phyloP scores from a whole-genome alignment of 2,329 filamentous ascomycete species.

The Trichophaea hybrida region DNA sequence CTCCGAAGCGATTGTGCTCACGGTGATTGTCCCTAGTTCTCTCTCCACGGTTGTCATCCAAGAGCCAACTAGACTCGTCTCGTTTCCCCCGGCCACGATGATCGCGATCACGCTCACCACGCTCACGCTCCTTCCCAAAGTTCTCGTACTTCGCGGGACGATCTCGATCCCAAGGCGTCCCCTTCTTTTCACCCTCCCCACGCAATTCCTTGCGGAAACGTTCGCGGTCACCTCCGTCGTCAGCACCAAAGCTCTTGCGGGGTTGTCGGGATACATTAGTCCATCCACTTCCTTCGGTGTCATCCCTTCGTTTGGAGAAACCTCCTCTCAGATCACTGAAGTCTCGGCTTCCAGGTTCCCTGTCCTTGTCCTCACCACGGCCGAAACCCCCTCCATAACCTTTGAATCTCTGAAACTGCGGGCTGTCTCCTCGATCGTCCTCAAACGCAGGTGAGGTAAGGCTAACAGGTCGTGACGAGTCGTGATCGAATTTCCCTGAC shows the following conservation, averaged over 20 bases:
- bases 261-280: slow-evolving; percentile 27
- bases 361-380: slow-evolving; percentile 22
- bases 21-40: slow-evolving; percentile 27
- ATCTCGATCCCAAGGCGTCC: slow-evolving; percentile 25
- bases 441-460: slow-evolving; percentile 22
- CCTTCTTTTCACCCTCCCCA: slow-evolving; percentile 24
- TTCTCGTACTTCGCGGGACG: slow-evolving; percentile 24
- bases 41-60: slow-evolving; percentile 21
- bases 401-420: slow-evolving; percentile 26
- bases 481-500: slow-evolving; percentile 19
- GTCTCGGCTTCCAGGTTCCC: slow-evolving; percentile 23
- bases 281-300: slow-evolving; percentile 25
- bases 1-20: slow-evolving; percentile 30
- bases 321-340: slow-evolving; percentile 18
- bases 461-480: slow-evolving; percentile 20
- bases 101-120: slow-evolving; percentile 19
- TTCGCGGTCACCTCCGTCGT: slow-evolving; percentile 25
- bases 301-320: slow-evolving; percentile 23
- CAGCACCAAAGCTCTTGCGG: slow-evolving; percentile 27
- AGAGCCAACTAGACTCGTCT: slow-evolving; percentile 27
- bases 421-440: slow-evolving; percentile 24
- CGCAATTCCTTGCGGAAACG: slow-evolving; percentile 24
- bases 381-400: slow-evolving; percentile 18
- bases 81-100: slow-evolving; percentile 20
- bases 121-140: slow-evolving; percentile 26